A percentile compares a stretch with the other conserved stretches of the same genome.
Evolutionary conservation across 1,139 yeast genomes (phyloP).

Genomic region (Suhomyces bolitotheri): DNA sequence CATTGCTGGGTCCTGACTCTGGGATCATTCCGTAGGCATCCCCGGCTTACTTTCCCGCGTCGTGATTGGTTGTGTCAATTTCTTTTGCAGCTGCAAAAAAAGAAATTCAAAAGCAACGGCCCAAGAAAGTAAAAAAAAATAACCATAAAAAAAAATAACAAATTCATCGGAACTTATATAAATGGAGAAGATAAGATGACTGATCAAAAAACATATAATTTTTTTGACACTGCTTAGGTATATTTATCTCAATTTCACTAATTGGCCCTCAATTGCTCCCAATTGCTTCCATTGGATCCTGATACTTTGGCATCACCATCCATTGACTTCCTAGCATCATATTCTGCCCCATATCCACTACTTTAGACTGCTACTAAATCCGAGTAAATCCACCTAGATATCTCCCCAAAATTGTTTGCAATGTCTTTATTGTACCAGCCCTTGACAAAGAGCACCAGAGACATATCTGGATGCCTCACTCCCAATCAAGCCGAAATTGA

Average conservation of each 20-base stretch:
- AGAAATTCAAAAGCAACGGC: slow-evolving; percentile 13
- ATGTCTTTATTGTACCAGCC: slow-evolving; percentile 34
- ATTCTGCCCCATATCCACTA: not conserved
- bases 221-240: slow-evolving; percentile 1
- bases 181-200: slow-evolving; percentile 13
- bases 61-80: slow-evolving; percentile 10
- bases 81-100: slow-evolving; percentile 13
- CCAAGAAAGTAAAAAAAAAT: slow-evolving; percentile 2
- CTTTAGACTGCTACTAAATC: not conserved
- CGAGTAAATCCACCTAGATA: not conserved
- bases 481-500: slow-evolving; percentile 25
- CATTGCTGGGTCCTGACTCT: not conserved
- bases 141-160: slow-evolving; percentile 7
- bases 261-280: slow-evolving; percentile 5
- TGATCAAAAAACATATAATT: slow-evolving; percentile 2
- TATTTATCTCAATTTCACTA: not conserved
- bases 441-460: slow-evolving; percentile 21
- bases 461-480: slow-evolving; percentile 37
- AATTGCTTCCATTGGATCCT: not conserved
- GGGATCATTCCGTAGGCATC: not conserved
- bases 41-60: slow-evolving; percentile 9
- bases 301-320: not conserved
- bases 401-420: not conserved
- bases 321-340: slow-evolving; percentile 1
- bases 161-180: slow-evolving; percentile 11